These are phyloP conservation scores for Naegleria fowleri DNA, from an alignment of 208 protist genomes.

Conservation along the genomic window DNA sequence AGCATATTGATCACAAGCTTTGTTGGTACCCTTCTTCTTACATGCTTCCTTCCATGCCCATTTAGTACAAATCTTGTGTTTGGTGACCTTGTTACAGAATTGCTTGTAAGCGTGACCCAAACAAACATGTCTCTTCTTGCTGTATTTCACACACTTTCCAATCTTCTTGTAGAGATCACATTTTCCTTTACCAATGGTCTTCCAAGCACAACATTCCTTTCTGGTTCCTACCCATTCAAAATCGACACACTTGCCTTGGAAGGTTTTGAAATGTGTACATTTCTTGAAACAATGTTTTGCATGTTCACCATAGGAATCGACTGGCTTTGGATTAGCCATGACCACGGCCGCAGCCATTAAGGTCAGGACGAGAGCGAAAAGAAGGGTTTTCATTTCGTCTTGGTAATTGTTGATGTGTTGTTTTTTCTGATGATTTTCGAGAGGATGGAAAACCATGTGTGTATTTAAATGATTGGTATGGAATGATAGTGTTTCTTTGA, in stretches of 20 bases:
- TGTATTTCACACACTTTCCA: neutral
- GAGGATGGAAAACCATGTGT: too few species aligned
- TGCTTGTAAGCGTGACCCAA: neutral
- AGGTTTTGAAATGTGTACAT: neutral
- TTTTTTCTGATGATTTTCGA: too few species aligned
- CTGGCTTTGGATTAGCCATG: neutral
- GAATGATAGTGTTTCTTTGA: too few species aligned
- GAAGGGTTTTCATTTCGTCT: neutral
- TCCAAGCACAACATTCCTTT: neutral
- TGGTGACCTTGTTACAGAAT: neutral
- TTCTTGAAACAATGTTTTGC: neutral
- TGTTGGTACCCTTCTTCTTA: neutral
- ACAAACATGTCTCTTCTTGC: neutral
- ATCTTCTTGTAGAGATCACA: neutral
- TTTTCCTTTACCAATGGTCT: conserved; percentile 3
- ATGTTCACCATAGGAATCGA: neutral
- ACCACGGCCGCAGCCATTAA: neutral
- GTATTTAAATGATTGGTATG: too few species aligned
- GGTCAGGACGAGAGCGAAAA: neutral
- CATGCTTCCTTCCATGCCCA: neutral
- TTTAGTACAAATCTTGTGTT: neutral
- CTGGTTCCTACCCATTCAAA: neutral
- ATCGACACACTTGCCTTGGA: neutral
- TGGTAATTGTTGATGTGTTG: neutral
- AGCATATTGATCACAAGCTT: conserved; percentile 1